phyloP scores from a whole-genome alignment of 2,329 filamentous ascomycete genomes.

The Scolecobasidium constrictum region DNA sequence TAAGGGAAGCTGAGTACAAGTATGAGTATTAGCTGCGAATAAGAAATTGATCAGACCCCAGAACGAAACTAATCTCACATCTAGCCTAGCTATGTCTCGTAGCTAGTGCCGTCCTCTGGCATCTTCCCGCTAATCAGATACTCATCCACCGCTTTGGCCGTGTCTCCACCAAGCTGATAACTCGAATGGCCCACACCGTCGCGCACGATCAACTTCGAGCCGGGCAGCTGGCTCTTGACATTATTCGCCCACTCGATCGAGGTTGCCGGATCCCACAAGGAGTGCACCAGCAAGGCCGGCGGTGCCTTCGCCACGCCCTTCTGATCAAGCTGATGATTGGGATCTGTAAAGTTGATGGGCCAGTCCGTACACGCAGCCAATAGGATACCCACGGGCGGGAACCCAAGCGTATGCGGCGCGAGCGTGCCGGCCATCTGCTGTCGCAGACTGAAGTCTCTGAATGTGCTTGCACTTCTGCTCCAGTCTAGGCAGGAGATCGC shows the following conservation, averaged over 20 bases:
- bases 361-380: slow-evolving; percentile 31
- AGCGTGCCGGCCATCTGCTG: slow-evolving; percentile 20
- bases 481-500: slow-evolving; percentile 31
- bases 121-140: slow-evolving; percentile 25
- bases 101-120: slow-evolving; percentile 13
- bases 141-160: slow-evolving; percentile 19
- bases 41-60: background rate
- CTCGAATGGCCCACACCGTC: slow-evolving; percentile 31
- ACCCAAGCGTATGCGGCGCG: slow-evolving; percentile 24
- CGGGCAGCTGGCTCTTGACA: slow-evolving; percentile 22
- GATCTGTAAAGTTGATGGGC: slow-evolving; percentile 26
- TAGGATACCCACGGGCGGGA: slow-evolving; percentile 23
- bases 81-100: background rate
- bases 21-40: too few relatives aligned
- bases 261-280: slow-evolving; percentile 30
- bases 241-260: slow-evolving; percentile 27
- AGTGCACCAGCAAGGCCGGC: slow-evolving; percentile 28
- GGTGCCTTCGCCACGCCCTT: slow-evolving; percentile 14
- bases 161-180: slow-evolving; percentile 21
- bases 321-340: slow-evolving; percentile 19
- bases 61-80: background rate
- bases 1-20: background rate
- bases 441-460: slow-evolving; percentile 18
- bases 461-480: slow-evolving; percentile 16
- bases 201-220: slow-evolving; percentile 27